Evolutionary conservation across 164 flowering plant species (phyloP), one percentile per base, ranked within the genome.

Genomic region (Vitis labrusca): DNA sequence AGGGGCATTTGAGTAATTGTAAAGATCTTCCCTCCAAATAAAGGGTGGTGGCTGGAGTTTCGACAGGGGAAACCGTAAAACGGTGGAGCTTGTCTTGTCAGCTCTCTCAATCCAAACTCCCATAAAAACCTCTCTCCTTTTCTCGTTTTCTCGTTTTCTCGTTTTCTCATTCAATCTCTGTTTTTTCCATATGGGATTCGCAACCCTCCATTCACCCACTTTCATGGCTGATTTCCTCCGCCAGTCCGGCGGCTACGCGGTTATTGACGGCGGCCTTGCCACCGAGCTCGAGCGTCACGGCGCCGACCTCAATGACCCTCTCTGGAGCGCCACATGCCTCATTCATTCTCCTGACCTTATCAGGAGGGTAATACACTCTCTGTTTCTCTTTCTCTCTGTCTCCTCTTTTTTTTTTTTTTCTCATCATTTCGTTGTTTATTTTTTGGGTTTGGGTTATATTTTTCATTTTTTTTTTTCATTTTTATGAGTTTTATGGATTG

Each of bases 291-390:
- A 94, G 78, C 85, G 92, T 17, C 91, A 88, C 50, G 98, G 98
- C 2, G 97, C 94, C 1, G 81, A 92, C 79, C 90, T 94, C 66
- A 85, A 92, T 57, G 98, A 94, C 64, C 97, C 97, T 71, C 93
- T 94, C 50, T 94, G 98, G 98, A 94, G 98, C 75, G 95, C 95
- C 69, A 92, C 86, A 74, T 94, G 97, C 76, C 92, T 94, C 64
- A 67, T 94, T 71, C 80, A 64, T 68, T 85, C 97, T 19, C 93
- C 98, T 65, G 84, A 92, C 17, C 97, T 94, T 73, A 81, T 94
- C 57, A 81, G 88, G 69, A 72, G 80, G 75, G 98, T 89, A 78
- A 27, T 16, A 1, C 5, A 44, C 16, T 57, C 62, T 52, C 52
- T 55, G 55, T 63, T 55, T 72, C 51, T 69, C 49, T 69, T 54